A percentile compares a stretch with the other conserved stretches of the same genome.
phyloP scores from a whole-genome alignment of 768 basidiomycete species.

The Hericium erinaceus region DNA sequence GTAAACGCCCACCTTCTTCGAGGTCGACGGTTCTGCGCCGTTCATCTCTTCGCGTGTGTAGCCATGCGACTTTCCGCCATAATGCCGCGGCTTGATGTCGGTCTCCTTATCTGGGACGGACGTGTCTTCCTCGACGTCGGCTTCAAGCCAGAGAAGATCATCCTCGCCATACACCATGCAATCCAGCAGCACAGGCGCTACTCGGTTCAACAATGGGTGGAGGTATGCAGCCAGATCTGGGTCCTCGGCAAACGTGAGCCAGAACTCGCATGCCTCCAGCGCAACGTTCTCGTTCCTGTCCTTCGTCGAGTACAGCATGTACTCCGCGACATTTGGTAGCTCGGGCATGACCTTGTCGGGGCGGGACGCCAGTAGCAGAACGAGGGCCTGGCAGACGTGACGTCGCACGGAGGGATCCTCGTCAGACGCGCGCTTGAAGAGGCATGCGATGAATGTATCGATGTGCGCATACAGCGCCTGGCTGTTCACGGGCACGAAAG shows the following conservation, averaged over 20 bases:
- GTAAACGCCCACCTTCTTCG: slow-evolving; percentile 45
- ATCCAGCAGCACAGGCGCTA: slow-evolving; percentile 90
- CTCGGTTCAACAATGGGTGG: slow-evolving; percentile 79
- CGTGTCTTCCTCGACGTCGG: slow-evolving; percentile 78
- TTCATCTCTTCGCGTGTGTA: slow-evolving; percentile 57
- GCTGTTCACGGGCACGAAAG: slow-evolving; percentile 81
- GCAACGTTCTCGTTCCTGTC: slow-evolving; percentile 96
- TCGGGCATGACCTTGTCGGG: slow-evolving; percentile 97
- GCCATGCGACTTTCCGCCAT: slow-evolving; percentile 77
- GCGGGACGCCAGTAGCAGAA: slow-evolving; percentile 83
- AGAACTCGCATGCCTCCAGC: slow-evolving; percentile 98
- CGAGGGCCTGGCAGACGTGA: slow-evolving; percentile 93
- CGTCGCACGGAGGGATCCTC: slow-evolving; percentile 89
- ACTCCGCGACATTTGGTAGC: slow-evolving; percentile 91
- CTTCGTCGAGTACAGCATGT: slow-evolving; percentile 97
- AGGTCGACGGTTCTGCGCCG: slow-evolving; percentile 15
- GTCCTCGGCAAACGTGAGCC: slow-evolving; percentile 98
- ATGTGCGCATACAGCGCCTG: slow-evolving; percentile 87
- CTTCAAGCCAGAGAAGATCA: slow-evolving; percentile 91
- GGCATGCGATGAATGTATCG: slow-evolving; percentile 84
- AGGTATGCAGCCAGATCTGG: slow-evolving; percentile 77
- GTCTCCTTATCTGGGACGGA: slow-evolving; percentile 86
- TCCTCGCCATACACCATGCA: slow-evolving; percentile 98
- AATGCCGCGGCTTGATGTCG: slow-evolving; percentile 95
- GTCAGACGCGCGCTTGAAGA: slow-evolving; percentile 94